Base-by-base conservation (phyloP, 495 filamentous ascomycete genomes). In the Cercophora sp. region DNA sequence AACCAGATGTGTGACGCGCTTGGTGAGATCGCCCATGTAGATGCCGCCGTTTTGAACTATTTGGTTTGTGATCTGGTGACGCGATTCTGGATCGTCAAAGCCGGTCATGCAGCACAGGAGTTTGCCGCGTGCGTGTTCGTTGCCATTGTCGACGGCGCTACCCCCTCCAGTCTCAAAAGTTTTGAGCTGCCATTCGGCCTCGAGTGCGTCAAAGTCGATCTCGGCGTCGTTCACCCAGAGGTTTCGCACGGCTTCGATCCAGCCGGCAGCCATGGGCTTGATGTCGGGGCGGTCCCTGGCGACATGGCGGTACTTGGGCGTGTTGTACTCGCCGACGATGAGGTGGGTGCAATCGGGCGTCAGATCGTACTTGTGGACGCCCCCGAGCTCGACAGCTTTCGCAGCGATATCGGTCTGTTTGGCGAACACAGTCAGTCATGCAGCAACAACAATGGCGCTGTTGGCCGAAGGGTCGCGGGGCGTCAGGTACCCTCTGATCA, bases 331-430 rank as follows among this genome's bases (percentile, higher is more conserved):
- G 60, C 91, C 93, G 56, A 96, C 88, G 57, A 98, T 81, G 24
- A 98, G 80, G 72, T 98, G 93, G 2, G 93, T 98, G 52, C 95
- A 90, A 65, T 96, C 89, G 39, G 87, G 87, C 26, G 93, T 97
- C n/a, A 98, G 84, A 67, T 97, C 89, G 62, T 87, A 83, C 52
- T 86, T 85, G 73, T 92, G 86, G 51, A 77, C 70, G 25, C 91
- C 93, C 53, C 93, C 93, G 80, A 98, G 92, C 58, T 94, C 81
- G 59, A 73, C 66, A 9, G 86, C 88, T 54, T 86, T 80, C 25
- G 73, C 65, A 13, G 81, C 81, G 32, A 96, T 75, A 49, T 84
- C 77, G 36, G 81, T 79, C 92, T 96, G 52, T n/a, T 10, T 9
- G 3, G 20, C 45, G 8, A 16, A 32, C 8, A n/a, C 0, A 20